phyloP scores from a whole-genome alignment of 192 early-diverging fungal species.

The Lunasporangiospora selenospora region DNA sequence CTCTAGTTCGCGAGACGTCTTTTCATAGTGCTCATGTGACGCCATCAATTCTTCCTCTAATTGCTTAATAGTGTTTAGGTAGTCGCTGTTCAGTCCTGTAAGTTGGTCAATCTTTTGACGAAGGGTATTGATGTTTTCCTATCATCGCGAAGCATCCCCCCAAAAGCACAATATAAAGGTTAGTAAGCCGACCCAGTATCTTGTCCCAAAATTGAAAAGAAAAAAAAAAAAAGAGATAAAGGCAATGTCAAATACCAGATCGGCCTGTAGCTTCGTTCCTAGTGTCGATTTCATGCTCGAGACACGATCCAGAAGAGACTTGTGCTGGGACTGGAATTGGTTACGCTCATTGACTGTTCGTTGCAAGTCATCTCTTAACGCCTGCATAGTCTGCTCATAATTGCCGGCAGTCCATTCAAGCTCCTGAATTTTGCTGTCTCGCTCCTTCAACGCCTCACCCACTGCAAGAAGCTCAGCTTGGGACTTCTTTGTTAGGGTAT shows the following conservation, averaged over 20 bases:
- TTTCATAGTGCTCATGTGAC: constrained; percentile 52
- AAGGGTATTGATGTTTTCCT: constrained; percentile 63
- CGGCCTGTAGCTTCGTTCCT: constrained; percentile 82
- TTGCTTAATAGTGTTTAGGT: constrained; percentile 62
- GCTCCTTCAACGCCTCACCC: constrained; percentile 5
- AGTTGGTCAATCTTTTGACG: constrained; percentile 62
- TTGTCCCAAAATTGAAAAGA: no score
- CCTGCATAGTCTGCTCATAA: constrained; percentile 7
- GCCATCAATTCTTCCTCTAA: constrained; percentile 54
- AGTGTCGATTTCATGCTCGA: constrained; percentile 82
- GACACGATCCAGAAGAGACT: constrained; percentile 76
- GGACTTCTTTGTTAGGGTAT: constrained; percentile 50
- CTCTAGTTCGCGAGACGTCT: constrained; percentile 56
- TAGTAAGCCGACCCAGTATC: constrained; percentile 12
- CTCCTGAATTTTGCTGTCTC: constrained; percentile 15
- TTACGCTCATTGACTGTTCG: constrained; percentile 53
- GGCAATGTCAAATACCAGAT: constrained; percentile 58
- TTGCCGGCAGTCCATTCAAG: constrained; percentile 10
- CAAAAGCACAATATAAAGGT: constrained; percentile 42
- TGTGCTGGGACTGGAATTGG: constrained; percentile 63
- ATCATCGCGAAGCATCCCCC: constrained; percentile 23
- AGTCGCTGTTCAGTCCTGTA: constrained; percentile 62
- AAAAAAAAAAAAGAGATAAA: not conserved
- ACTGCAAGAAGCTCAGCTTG: not conserved
- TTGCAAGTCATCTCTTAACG: constrained; percentile 41